Evolutionary conservation across 2,329 filamentous ascomycete species (phyloP).

Genomic region (Xylariaceae sp.): DNA sequence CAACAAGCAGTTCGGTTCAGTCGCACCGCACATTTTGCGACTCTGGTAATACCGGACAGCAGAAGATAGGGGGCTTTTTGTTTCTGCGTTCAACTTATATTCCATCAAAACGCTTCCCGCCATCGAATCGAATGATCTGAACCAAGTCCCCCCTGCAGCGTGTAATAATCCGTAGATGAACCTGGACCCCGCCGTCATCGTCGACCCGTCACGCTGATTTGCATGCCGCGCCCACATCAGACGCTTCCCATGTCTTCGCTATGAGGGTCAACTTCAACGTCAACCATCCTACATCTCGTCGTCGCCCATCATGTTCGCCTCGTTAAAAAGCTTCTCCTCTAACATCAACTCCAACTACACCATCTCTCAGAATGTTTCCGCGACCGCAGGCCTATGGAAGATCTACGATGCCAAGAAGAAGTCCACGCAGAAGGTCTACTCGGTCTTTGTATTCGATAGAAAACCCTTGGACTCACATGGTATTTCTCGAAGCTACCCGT

Average conservation of each 20-base stretch:
- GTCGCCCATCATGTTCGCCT: slow-evolving; percentile 72
- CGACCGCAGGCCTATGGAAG: slow-evolving; percentile 88
- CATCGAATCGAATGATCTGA: not conserved
- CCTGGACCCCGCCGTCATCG: not conserved
- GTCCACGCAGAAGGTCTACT: slow-evolving; percentile 80
- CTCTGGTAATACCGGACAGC: not conserved
- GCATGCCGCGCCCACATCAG: slow-evolving; percentile 1
- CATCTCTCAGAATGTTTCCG: slow-evolving; percentile 68
- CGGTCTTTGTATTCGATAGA: slow-evolving; percentile 90
- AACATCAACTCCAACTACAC: slow-evolving; percentile 93
- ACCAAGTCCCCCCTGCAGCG: not conserved
- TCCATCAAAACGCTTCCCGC: not conserved
- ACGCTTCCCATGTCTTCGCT: slow-evolving; percentile 22
- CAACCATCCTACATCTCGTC: slow-evolving; percentile 14
- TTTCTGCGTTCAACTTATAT: not conserved
- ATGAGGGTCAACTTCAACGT: slow-evolving; percentile 26
- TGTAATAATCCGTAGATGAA: not conserved
- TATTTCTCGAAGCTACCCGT: slow-evolving; percentile 1
- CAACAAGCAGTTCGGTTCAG: not conserved
- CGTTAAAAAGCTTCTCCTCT: slow-evolving; percentile 85
- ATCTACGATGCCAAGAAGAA: slow-evolving; percentile 98
- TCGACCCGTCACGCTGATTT: not conserved
- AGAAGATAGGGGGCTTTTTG: not conserved
- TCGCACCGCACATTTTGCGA: not conserved
- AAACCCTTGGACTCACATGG: slow-evolving; percentile 71